Evolutionary conservation across 2,329 filamentous ascomycete species (phyloP), one percentile per base, ranked within the genome.

Genomic region (Colletotrichum sp.): DNA sequence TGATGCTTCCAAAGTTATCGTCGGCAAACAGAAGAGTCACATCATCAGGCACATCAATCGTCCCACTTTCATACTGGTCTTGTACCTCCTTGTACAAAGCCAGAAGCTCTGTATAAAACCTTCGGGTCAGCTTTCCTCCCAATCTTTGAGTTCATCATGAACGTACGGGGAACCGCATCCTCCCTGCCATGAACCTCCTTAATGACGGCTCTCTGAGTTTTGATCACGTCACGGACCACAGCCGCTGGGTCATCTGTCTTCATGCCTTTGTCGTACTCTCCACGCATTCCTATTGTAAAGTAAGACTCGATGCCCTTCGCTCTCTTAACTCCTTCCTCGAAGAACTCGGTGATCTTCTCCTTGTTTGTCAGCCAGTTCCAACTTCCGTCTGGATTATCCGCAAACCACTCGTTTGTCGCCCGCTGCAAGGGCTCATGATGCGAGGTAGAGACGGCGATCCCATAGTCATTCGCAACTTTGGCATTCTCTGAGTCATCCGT

Each of bases 371-470:
- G 84, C 90, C 90, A 93, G 59, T 89, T 84, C 91, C 91, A 93
- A 1, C 84, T 84, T 2, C 90, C 91, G 5, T 88, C 78, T 2
- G 82, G 78, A 8, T 82, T 80, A 7, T 79, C 76, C 11, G 77
- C 80, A 21, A 82, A 81, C 84, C 85, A 86, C 73, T 87, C 85
- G 18, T 87, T 88, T 9, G 90, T 91, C 11, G 88, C 86, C 29
- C 90, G 86, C 76, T 89, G 88, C 90, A 93, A 91, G 0, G 91
- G 91, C 79, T 93, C 91, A 15, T 91, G 91, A 77, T 93, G 91
- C 1, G 89, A 90, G 0, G 90, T 92, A 5, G 90, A 90, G 80
- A 93, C 88, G 5, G 92, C 90, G 54, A 93, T 90, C 3, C 90
- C 91, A 72, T 91, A 93, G 69, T 88, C 87, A 69, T 93, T 89